Conservation (phyloP, 257 asterid genomes). For the Solanum tarijense region DNA sequence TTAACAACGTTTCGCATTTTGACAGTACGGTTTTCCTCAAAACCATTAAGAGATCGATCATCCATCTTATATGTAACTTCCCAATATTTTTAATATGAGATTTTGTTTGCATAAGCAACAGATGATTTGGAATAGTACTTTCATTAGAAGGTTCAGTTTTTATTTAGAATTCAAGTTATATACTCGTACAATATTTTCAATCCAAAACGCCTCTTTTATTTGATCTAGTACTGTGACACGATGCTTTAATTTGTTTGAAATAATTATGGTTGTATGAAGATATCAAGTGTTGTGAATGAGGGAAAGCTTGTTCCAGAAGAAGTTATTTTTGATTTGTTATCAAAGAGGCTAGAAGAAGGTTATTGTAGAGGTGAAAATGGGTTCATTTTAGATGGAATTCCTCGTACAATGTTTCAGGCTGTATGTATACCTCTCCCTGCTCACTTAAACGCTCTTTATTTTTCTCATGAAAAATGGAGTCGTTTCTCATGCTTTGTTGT, state of each 20-base stretch:
- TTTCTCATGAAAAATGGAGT: background rate
- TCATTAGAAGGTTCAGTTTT: background rate
- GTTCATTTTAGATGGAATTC: conserved; percentile 84
- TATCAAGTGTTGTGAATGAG: conserved; percentile 58
- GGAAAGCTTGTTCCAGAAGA: conserved; percentile 75
- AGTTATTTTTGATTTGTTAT: conserved; percentile 60
- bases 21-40: too few species aligned
- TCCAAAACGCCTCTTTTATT: background rate
- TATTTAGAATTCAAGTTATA: background rate
- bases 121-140: background rate
- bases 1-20: background rate
- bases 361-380: conserved; percentile 76
- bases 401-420: conserved; percentile 75
- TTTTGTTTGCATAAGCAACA: too few species aligned
- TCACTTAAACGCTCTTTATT: background rate
- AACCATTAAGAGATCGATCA: too few species aligned
- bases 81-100: too few species aligned
- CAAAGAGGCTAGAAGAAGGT: conserved; percentile 86
- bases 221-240: background rate
- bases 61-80: too few species aligned
- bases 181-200: too few species aligned
- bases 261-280: conserved; percentile 20
- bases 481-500: background rate
- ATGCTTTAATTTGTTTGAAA: background rate
- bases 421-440: conserved; percentile 24